Conservation (phyloP, 345 rosid genomes). For the Hibiscus tridactylites region DNA sequence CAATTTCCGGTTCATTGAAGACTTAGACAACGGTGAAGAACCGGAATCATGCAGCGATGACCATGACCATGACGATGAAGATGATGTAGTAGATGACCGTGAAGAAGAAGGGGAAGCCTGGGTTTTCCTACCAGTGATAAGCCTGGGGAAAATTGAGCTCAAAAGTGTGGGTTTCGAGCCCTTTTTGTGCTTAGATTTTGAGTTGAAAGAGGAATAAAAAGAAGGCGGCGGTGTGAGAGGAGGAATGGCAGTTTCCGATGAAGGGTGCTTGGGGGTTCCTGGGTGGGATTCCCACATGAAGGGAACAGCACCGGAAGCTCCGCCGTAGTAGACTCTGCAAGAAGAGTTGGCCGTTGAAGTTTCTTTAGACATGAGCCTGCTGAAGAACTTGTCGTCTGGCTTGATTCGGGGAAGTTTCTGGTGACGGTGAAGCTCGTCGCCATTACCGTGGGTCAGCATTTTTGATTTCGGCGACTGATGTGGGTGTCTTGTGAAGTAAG, state of each 20-base stretch:
- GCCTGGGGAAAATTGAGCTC: constrained; percentile 8
- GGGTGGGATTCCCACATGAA: constrained; percentile 83
- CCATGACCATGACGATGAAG: constrained; percentile 23
- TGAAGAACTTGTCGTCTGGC: constrained; percentile 44
- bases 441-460: constrained; percentile 12
- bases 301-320: constrained; percentile 49
- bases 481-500: neutral
- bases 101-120: constrained; percentile 33
- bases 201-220: constrained; percentile 20
- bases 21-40: neutral
- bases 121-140: constrained; percentile 7
- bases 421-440: neutral
- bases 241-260: constrained; percentile 25
- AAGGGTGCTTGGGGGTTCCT: constrained; percentile 65
- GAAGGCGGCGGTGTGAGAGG: constrained; percentile 60
- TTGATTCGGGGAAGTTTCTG: constrained; percentile 25
- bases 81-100: neutral
- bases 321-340: constrained; percentile 61
- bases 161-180: constrained; percentile 19
- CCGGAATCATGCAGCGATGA: constrained; percentile 21
- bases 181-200: constrained; percentile 19
- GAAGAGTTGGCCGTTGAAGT: constrained; percentile 52
- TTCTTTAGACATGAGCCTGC: constrained; percentile 58
- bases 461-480: neutral
- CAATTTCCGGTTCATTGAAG: constrained; percentile 14